Evolutionary conservation across 495 filamentous ascomycete genomes (phyloP).

Genomic region (Podospora australis): DNA sequence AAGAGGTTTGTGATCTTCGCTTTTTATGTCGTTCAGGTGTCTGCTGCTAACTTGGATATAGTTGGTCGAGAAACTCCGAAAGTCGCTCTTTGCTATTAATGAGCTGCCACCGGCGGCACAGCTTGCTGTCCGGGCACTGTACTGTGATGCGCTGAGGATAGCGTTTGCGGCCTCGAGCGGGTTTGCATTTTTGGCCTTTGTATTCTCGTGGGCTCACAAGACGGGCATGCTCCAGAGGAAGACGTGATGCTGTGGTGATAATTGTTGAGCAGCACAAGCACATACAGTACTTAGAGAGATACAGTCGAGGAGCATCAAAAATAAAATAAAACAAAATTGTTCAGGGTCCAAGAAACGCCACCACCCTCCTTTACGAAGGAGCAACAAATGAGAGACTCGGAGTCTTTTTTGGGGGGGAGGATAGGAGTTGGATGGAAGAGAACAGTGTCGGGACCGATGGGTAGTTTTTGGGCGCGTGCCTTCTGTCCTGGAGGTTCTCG

Average conservation of each 20-base stretch:
- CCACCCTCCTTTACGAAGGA: not conserved
- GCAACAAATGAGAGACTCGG: not conserved
- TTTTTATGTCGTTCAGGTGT: not conserved
- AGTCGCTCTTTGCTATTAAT: slow-evolving; percentile 47
- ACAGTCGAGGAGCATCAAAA: not conserved
- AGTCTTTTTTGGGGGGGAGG: not conserved
- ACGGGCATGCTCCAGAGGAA: slow-evolving; percentile 22
- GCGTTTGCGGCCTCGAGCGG: slow-evolving; percentile 44
- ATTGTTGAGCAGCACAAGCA: not conserved
- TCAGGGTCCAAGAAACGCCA: not conserved
- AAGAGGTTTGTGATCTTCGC: slow-evolving; percentile 19
- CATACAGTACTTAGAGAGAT: not conserved
- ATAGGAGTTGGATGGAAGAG: not conserved
- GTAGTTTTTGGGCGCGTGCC: not conserved
- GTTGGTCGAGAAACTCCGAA: slow-evolving; percentile 48
- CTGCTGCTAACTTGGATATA: slow-evolving; percentile 10
- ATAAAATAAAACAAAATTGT: not conserved
- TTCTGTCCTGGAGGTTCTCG: not conserved
- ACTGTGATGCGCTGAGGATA: slow-evolving; percentile 42
- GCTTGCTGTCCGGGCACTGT: slow-evolving; percentile 42
- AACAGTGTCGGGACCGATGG: not conserved
- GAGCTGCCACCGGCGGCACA: slow-evolving; percentile 42
- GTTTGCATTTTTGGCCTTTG: slow-evolving; percentile 32
- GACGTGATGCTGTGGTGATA: not conserved
- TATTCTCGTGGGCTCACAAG: slow-evolving; percentile 24